Evolutionary conservation across 208 protist species (phyloP), one percentile per base, ranked within the genome.

Genomic region (Leishmania lainsoni): DNA sequence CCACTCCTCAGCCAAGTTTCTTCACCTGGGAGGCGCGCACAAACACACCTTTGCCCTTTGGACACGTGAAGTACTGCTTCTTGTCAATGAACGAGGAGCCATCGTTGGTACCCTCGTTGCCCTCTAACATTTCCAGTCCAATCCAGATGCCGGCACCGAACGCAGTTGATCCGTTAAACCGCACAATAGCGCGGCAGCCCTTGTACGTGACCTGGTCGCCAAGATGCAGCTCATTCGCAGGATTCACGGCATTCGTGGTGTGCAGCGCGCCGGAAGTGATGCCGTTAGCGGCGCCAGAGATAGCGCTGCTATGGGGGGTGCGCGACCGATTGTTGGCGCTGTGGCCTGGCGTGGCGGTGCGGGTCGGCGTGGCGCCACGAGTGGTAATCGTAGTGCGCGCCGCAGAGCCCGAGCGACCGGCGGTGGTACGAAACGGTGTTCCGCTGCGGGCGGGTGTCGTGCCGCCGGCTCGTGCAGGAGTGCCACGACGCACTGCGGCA

Each of bases 81-180:
- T 97, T 97, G 89, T 97, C 94, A 78, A 97, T 94, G 81, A 96
- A 95, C 3, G 93, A 96, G 51, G 94, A 96, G 74, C 94, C 94
- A 69, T 97, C 93, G 83, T 97, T 96, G 20, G 91, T 95, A 76
- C 94, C 94, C 78, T 97, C 94, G 83, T 95, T 95, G 71, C 94
- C 94, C 65, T 97, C 92, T 26, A 97, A 75, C 93, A 97, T 97
- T 79, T 97, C 94, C 68, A 97, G 83, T n/a, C 94, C 94, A 68
- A 96, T 94, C 93, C 94, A 97, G 59, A 95, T 90, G 2, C 94
- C 94, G 32, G 94, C 92, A 49, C 91, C 94, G 74, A 97, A 97
- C 16, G 90, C 82, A 22, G 94, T 97, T 9, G 91, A 73, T 0
- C 94, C 94, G 81, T 95, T 96, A 74, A 96, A 97, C 61, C 93